Base-by-base conservation (phyloP, 805 yeast genomes). In the Ogataea methanolica region DNA sequence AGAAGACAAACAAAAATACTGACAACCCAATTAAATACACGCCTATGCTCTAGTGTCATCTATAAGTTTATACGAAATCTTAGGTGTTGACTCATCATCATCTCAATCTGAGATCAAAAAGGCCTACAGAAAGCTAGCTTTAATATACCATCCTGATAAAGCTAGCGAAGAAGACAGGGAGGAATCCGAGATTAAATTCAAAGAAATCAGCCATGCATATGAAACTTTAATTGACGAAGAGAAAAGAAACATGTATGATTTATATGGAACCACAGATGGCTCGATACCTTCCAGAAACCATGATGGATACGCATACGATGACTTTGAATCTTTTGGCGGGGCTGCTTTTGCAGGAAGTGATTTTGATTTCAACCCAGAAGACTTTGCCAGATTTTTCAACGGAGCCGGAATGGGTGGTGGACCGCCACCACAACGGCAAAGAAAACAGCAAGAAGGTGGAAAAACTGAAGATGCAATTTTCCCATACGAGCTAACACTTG, bases 71-170 rank as follows among this genome's bases (percentile, higher is more conserved):
- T 90, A 89, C 67, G 88, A 78, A 41, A 69, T 87, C 3, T 73
- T 90, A 21, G 96, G 88, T 36, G 80, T 90, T 5, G 79, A 77
- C 6, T 62, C 73, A 2, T 72, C 79, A 9, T 94, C 97, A 0
- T 68, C 88, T 1, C 67, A 78, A 33, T 69, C 68, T 1, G 97
- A 91, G 53, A 88, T 92, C 62, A 84, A 84, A 57, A 82, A 79
- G 64, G 96, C 97, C 0, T 92, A 88, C 67, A 76, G 95, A 54
- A 85, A 82, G 56, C 74, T 89, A 42, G 98, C 98, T 11, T 73
- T 92, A 36, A 71, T 73, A 50, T 79, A 83, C 58, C 98, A 92
- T 66, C 98, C 98, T 0, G 98, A 92, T 65, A 92, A 94, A 61
- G 94, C 80, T 1, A 63, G 79, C 0, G 80, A 78, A 9, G 80